These are phyloP conservation scores for sorghum (Sorghum bicolor) DNA, from an alignment of 176 grass and related monocot genomes.

Conservation along the genomic window Sorghum_bicolor_NCBIv3 NC_012878.2:6094001-6094500, in stretches of 20 bases:
- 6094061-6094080: not conserved
- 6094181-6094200: not conserved
- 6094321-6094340: not conserved
- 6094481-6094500: too few species aligned
- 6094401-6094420: not conserved
- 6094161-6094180: not conserved
- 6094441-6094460: not conserved
- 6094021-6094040: not conserved
- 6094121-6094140: not conserved
- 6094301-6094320: not conserved
- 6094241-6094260: not conserved
- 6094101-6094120: not conserved
- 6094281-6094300: not conserved
- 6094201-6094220: not conserved
- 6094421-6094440: too few species aligned
- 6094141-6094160: not conserved
- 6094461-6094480: too few species aligned
- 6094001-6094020: not conserved
- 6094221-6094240: not conserved
- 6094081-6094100: not conserved
- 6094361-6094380: not conserved
- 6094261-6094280: not conserved
- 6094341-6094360: not conserved
- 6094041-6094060: not conserved
- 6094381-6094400: not conserved